Conservation (phyloP, 352 stramenopile species). For the Globisporangium okanoganense region DNA sequence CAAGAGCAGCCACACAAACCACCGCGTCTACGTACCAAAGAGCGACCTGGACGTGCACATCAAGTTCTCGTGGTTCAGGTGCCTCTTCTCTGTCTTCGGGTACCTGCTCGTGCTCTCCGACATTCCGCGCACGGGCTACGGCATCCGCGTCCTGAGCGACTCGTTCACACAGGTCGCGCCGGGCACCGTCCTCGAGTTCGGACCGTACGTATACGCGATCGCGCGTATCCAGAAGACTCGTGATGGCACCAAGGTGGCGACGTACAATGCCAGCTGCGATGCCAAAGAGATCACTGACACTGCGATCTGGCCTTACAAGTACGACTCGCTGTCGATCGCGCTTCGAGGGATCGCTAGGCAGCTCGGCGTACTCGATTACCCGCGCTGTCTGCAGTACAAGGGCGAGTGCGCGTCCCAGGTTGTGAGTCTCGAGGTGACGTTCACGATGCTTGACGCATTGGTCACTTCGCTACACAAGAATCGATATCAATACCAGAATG, state of each 20-base stretch:
- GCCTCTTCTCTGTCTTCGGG: conserved; percentile 26
- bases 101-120: conserved; percentile 36
- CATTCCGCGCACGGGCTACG: conserved; percentile 45
- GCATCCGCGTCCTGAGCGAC: conserved; percentile 11
- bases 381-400: conserved; percentile 27
- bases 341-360: conserved; percentile 18
- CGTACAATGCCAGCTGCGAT: conserved; percentile 9
- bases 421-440: conserved; percentile 20
- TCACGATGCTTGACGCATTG: conserved; percentile 37
- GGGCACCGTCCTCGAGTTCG: conserved; percentile 25
- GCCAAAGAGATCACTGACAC: conserved; percentile 1
- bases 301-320: conserved; percentile 28
- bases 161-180: conserved; percentile 20
- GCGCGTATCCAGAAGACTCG: conserved; percentile 17
- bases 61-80: conserved; percentile 23
- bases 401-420: conserved; percentile 4
- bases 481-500: not conserved
- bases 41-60: conserved; percentile 28
- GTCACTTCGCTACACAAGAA: conserved; percentile 5
- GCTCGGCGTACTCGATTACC: conserved; percentile 24
- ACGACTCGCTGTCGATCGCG: conserved; percentile 24
- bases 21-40: not conserved
- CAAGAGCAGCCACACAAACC: not conserved
- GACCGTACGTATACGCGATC: conserved; percentile 38
- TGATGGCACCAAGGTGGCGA: not conserved